Conservation (phyloP, 2,329 filamentous ascomycete species). For the Ophiocordyceps camponoti-rufipedis region DNA sequence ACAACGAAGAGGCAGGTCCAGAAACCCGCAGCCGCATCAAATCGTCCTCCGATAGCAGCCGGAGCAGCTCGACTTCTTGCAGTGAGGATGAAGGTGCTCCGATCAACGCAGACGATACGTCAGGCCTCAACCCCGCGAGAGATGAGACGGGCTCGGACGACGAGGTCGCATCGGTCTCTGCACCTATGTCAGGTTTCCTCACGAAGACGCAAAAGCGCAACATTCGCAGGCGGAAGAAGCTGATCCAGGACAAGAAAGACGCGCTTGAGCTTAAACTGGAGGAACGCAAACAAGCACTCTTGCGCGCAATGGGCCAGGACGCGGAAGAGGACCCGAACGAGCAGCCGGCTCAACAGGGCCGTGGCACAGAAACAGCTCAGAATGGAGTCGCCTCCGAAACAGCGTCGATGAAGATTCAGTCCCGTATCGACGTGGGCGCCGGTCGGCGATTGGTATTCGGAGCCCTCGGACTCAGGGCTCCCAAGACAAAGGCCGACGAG, state of each 20-base stretch:
- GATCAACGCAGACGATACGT: not conserved
- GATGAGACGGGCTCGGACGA: not conserved
- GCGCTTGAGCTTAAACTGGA: not conserved
- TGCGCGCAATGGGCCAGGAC: conserved; percentile 7
- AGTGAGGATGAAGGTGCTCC: not conserved
- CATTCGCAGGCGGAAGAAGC: conserved; percentile 24
- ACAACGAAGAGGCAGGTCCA: not conserved
- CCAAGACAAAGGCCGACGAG: conserved; percentile 51
- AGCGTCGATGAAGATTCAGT: not conserved
- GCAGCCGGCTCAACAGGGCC: not conserved
- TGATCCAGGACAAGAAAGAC: conserved; percentile 5
- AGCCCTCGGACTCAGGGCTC: conserved; percentile 49
- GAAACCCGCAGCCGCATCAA: conserved; percentile 1
- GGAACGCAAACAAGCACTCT: conserved; percentile 21
- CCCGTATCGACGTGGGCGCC: conserved; percentile 30
- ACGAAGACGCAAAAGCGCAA: conserved; percentile 32
- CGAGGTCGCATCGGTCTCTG: not conserved
- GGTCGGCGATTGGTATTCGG: conserved; percentile 53
- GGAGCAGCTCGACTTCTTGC: not conserved
- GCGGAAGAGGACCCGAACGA: not conserved
- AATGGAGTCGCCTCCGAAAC: not conserved
- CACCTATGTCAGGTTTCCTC: not conserved
- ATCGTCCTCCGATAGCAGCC: too few species aligned
- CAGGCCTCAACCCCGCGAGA: not conserved
- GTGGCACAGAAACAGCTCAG: conserved; percentile 2